Evolutionary conservation across 1,284 basidiomycete species (phyloP).

Genomic region (Ustilago crameri): DNA sequence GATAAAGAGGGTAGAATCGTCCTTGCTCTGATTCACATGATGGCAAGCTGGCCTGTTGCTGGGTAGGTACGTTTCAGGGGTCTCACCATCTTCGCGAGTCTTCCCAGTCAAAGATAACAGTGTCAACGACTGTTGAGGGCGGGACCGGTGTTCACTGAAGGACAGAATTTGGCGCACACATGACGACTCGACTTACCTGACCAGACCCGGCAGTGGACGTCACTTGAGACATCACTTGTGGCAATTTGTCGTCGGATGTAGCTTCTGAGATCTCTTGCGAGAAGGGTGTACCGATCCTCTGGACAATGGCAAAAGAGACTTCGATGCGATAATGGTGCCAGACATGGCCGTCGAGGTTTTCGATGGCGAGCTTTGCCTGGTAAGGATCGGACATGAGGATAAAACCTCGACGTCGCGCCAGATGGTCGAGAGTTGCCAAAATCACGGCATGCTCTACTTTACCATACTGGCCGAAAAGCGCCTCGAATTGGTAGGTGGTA

Average conservation of each 20-base stretch:
- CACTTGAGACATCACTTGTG: not conserved
- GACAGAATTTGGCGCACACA: too few species aligned
- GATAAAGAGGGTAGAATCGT: conserved; percentile 11
- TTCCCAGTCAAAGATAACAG: too few species aligned
- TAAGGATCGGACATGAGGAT: conserved; percentile 62
- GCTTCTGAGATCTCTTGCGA: conserved; percentile 21
- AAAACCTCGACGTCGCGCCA: conserved; percentile 65
- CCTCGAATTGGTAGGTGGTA: conserved; percentile 56
- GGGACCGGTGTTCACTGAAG: too few species aligned
- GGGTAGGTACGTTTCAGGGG: not conserved
- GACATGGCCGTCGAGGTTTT: conserved; percentile 53
- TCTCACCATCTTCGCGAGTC: too few species aligned
- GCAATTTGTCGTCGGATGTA: not conserved
- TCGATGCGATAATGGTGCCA: conserved; percentile 67
- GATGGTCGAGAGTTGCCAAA: conserved; percentile 65
- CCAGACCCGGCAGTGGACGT: not conserved
- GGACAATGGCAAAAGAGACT: conserved; percentile 66
- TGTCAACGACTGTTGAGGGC: too few species aligned
- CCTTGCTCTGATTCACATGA: not conserved
- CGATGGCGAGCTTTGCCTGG: conserved; percentile 59
- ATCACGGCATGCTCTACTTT: conserved; percentile 65
- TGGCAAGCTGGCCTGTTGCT: not conserved
- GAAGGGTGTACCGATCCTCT: conserved; percentile 62
- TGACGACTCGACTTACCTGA: conserved; percentile 17
- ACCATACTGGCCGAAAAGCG: conserved; percentile 57